Conservation (phyloP, 164 flowering plant genomes). For the Sedum album region DNA sequence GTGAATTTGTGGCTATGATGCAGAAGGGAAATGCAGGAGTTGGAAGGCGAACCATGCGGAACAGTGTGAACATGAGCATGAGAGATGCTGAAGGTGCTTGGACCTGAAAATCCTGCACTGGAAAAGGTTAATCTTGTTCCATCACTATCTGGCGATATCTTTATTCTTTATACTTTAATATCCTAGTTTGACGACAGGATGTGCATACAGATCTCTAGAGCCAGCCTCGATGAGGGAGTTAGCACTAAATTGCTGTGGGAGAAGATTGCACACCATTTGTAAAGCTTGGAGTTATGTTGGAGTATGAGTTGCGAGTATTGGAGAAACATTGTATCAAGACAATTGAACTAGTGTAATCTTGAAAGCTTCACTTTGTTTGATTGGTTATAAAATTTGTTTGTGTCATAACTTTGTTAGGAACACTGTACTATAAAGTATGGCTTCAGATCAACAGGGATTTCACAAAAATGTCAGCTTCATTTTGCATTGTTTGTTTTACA, state of each 20-base stretch:
- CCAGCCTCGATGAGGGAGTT: neutral
- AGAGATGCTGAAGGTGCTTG: conserved; percentile 10
- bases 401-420: neutral
- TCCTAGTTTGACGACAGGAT: neutral
- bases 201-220: neutral
- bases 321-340: neutral
- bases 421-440: too few relatives aligned
- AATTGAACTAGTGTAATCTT: neutral
- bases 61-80: conserved; percentile 12
- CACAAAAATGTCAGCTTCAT: too few relatives aligned
- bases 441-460: too few relatives aligned
- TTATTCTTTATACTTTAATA: neutral
- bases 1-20: conserved; percentile 6
- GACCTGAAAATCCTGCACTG: neutral
- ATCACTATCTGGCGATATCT: neutral
- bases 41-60: conserved; percentile 12
- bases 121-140: neutral
- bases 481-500: too few relatives aligned
- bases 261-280: neutral
- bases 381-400: neutral
- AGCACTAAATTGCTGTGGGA: neutral
- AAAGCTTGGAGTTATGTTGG: neutral
- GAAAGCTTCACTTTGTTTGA: neutral
- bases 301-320: neutral
- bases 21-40: conserved; percentile 11